Evolutionary conservation across 352 stramenopile genomes (phyloP).

Genomic region (Nannochloropsis limnetica): DNA sequence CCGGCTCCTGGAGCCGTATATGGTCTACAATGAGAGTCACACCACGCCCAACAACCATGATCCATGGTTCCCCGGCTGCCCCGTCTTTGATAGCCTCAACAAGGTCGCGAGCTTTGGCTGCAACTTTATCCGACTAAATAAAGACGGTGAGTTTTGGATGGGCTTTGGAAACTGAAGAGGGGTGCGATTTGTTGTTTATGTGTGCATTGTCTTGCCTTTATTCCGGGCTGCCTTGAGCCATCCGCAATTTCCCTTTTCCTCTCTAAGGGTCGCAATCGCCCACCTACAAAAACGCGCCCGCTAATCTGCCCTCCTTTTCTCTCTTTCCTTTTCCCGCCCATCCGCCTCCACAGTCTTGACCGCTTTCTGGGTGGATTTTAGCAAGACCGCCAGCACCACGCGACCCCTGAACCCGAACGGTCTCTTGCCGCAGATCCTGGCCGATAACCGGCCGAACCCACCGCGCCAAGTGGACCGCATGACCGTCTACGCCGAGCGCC

Average conservation of each 20-base stretch:
- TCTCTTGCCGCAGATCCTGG: constrained; percentile 5
- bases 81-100: constrained; percentile 27
- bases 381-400: constrained; percentile 32
- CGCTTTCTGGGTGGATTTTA: constrained; percentile 29
- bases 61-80: neutral
- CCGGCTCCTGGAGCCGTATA: constrained; percentile 8
- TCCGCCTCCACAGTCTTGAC: constrained; percentile 18
- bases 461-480: neutral
- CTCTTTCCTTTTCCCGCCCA: neutral
- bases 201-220: no score
- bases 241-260: neutral
- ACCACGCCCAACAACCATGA: neutral
- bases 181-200: no score
- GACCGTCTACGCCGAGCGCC: constrained; percentile 9
- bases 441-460: neutral
- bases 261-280: neutral
- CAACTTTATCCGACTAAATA: constrained; percentile 15
- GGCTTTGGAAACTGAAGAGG: no score
- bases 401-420: neutral
- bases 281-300: neutral
- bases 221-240: neutral
- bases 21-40: constrained; percentile 34
- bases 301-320: neutral
- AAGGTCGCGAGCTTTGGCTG: neutral
- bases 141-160: neutral